Base-by-base conservation (phyloP, 2,329 filamentous ascomycete genomes). In the Phyllosticta capitalensis region DNA sequence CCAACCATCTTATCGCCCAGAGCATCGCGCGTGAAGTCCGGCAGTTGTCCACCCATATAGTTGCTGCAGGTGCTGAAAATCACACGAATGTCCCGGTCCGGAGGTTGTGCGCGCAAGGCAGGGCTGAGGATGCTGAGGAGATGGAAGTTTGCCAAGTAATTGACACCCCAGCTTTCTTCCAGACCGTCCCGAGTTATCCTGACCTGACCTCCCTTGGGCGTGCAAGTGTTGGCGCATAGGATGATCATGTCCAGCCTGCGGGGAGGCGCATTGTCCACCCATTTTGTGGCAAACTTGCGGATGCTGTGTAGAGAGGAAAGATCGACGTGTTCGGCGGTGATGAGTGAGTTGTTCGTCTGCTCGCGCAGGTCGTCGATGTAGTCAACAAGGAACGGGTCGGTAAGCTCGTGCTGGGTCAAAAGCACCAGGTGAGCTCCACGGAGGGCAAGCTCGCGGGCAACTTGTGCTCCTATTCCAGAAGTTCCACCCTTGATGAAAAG, bases 71-170 rank as follows among this genome's bases (percentile, higher is more conserved):
- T 95, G 1, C 89, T 81, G 64, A 97, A 84, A 60, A 99, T 81
- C 62, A 99, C 82, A 62, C 94, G 83, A 17, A 99, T 90, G 72
- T 99, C 94, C 67, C 94, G 84, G 72, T 99, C 94, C 59, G 95
- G 85, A 1, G 94, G 94, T 73, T 99, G 94, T 1, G 89, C 90
- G 64, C 90, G 84, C 62, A 99, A 80, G 0, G 94, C 92, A 0
- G 94, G 94, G 66, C 88, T 94, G 38, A 99, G 79, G 28, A 99
- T 95, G 64, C 89, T 89, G 52, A 99, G 80, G 3, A 99, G 80
- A 69, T 99, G 95, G 75, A 96, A 97, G 72, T 96, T 97, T 63
- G 91, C 88, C 48, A 99, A 81, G 72, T 91, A 99, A 71, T 99
- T 99, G 66, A 97, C 80, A 76, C 91, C 90, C 92, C 92, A 97